Conservation (phyloP, 495 filamentous ascomycete species). For the Podospora conica region DNA sequence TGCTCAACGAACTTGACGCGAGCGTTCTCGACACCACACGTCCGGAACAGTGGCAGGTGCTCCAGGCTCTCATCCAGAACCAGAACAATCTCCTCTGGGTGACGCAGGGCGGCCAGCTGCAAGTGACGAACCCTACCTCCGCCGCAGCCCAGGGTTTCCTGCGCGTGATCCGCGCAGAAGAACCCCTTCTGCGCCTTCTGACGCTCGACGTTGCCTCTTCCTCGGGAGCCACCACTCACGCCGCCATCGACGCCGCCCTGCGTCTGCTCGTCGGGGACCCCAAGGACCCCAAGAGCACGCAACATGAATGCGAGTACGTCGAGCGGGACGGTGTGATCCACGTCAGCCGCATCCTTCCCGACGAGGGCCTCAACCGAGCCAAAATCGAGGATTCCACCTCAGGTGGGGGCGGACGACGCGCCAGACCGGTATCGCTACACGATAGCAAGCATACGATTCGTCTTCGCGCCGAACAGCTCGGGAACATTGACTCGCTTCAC, state of each 20-base stretch:
- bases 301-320: conserved; percentile 22
- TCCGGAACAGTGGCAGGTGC: conserved; percentile 15
- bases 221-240: conserved; percentile 10
- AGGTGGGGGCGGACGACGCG: neutral
- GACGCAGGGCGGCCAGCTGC: conserved; percentile 27
- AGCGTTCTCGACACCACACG: conserved; percentile 13
- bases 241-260: conserved; percentile 2
- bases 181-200: conserved; percentile 19
- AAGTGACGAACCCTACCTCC: conserved; percentile 27
- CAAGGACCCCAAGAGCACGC: neutral
- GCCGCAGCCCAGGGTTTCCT: conserved; percentile 29
- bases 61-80: conserved; percentile 17
- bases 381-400: neutral
- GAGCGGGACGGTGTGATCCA: conserved; percentile 29
- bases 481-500: neutral
- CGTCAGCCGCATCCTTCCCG: conserved; percentile 23
- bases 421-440: neutral
- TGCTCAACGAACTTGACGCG: conserved; percentile 20
- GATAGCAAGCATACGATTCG: conserved; percentile 3
- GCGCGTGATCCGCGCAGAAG: conserved; percentile 27
- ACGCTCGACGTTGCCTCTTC: conserved; percentile 32
- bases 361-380: conserved; percentile 15
- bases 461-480: neutral
- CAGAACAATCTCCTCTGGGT: conserved; percentile 30
- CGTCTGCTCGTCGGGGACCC: neutral